Percentiles rank a stretch among this genome's conserved stretches.
phyloP scores from a whole-genome alignment of 805 yeast genomes.

The Saccharomyces mikatae region DNA sequence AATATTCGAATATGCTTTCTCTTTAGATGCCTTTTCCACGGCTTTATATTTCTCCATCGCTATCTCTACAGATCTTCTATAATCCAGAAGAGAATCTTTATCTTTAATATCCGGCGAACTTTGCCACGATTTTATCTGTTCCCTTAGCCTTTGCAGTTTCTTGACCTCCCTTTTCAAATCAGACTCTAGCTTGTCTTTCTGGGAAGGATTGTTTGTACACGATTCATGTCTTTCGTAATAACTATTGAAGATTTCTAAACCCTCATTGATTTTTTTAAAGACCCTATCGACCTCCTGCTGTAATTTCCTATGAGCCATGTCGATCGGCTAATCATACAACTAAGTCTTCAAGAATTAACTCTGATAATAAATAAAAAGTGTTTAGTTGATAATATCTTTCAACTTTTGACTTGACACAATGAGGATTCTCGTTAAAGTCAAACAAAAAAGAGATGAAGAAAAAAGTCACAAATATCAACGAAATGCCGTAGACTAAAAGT shows the following conservation, averaged over 20 bases:
- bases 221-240: constrained; percentile 78
- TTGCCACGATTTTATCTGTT: constrained; percentile 93
- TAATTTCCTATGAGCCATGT: constrained; percentile 41
- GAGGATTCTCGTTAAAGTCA: background rate
- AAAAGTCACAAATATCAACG: background rate
- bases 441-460: background rate
- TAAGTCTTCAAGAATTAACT: background rate
- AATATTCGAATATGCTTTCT: constrained; percentile 88
- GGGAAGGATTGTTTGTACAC: constrained; percentile 71
- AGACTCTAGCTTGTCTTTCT: constrained; percentile 85
- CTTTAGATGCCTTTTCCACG: constrained; percentile 86
- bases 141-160: constrained; percentile 85
- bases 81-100: constrained; percentile 74
- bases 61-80: constrained; percentile 56
- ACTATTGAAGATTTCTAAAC: constrained; percentile 74
- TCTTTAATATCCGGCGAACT: constrained; percentile 86
- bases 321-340: background rate
- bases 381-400: background rate
- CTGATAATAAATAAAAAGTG: background rate
- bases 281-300: constrained; percentile 84
- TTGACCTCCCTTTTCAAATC: constrained; percentile 94
- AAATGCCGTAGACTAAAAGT: background rate
- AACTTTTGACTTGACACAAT: background rate
- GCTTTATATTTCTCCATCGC: constrained; percentile 97
- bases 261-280: constrained; percentile 79